Percentiles rank a stretch among this genome's conserved stretches.
These are phyloP conservation scores for Xylariales sp. DNA, from an alignment of 2,329 filamentous ascomycete species.

Conservation along the genomic window DNA sequence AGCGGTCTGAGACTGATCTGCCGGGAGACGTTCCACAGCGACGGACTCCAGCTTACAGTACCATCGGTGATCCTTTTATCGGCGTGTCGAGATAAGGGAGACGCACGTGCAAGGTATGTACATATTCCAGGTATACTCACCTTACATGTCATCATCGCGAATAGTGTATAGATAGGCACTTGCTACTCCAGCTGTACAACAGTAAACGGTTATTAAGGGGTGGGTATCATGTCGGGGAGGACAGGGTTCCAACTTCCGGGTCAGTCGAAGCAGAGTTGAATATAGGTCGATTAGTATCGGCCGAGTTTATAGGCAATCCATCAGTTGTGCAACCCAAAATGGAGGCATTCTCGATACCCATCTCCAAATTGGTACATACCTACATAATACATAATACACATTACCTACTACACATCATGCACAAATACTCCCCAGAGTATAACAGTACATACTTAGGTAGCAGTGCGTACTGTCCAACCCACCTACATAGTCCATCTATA, in stretches of 20 bases:
- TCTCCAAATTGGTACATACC: no score
- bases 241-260: background rate
- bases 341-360: no score
- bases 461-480: no score
- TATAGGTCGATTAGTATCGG: background rate
- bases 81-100: background rate
- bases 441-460: no score
- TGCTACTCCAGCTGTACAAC: background rate
- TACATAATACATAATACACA: no score
- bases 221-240: background rate
- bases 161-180: background rate
- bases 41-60: background rate
- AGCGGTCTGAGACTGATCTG: conserved; percentile 4
- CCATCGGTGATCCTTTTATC: background rate
- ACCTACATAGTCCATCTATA: no score
- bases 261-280: background rate
- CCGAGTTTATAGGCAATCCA: no score
- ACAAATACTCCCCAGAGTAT: no score
- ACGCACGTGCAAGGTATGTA: background rate
- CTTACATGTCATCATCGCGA: background rate
- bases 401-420: no score
- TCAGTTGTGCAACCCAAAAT: no score
- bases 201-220: background rate
- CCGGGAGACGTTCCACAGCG: background rate
- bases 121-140: no score